A percentile compares a stretch with the other conserved stretches of the same genome.
Evolutionary conservation across 495 filamentous ascomycete genomes (phyloP).

Genomic region (Cairneyella variabilis): DNA sequence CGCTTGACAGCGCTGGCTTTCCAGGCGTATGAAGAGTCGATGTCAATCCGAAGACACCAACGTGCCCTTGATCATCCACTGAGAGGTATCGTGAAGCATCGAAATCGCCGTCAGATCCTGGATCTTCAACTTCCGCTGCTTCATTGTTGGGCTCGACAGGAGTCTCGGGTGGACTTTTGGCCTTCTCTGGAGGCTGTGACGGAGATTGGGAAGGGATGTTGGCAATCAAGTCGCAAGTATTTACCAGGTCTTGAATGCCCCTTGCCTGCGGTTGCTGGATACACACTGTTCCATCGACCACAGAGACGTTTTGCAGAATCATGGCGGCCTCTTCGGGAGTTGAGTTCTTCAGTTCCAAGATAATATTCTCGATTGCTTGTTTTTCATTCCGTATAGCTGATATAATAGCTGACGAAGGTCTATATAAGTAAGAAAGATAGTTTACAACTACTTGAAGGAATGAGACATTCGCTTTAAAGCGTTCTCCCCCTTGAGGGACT

Average conservation of each 20-base stretch:
- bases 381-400: background rate
- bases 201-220: background rate
- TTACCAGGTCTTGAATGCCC: too few species aligned
- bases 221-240: too few species aligned
- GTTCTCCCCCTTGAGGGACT: too few species aligned
- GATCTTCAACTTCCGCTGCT: background rate
- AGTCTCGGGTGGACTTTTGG: background rate
- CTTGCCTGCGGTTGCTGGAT: too few species aligned
- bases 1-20: background rate
- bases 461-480: too few species aligned
- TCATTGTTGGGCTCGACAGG: background rate
- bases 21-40: background rate
- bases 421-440: too few species aligned
- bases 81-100: background rate
- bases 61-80: background rate
- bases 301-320: background rate
- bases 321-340: background rate
- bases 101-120: too few species aligned
- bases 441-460: too few species aligned
- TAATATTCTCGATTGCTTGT: background rate
- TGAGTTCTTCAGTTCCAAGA: background rate
- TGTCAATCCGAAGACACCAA: background rate
- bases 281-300: background rate
- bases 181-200: background rate
- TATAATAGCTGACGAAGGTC: background rate